Percentiles rank a stretch among this genome's conserved stretches.
These are phyloP conservation scores for Rhododendron ferrugineum DNA, from an alignment of 148 eudicot genomes.

Conservation along the genomic window DNA sequence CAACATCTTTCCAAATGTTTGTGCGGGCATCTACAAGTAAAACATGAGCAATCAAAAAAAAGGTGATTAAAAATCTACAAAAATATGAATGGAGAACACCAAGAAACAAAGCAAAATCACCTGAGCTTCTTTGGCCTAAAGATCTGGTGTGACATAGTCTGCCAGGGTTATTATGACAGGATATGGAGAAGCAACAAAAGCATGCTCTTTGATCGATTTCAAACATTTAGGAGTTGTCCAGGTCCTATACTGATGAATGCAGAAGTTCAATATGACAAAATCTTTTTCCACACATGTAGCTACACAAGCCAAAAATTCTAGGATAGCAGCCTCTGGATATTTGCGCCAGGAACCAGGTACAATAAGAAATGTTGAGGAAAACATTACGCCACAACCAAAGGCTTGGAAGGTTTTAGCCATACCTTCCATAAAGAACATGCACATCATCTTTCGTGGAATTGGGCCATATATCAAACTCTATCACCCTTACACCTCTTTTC, in stretches of 20 bases:
- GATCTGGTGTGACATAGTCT: conserved; percentile 76
- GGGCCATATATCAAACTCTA: conserved; percentile 90
- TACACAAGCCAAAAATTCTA: too few relatives aligned
- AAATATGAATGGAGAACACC: neutral
- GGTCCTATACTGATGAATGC: conserved; percentile 38
- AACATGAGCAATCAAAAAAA: neutral
- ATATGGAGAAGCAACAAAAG: conserved; percentile 65
- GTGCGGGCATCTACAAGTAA: conserved; percentile 51
- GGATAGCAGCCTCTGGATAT: neutral
- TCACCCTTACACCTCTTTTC: conserved; percentile 49
- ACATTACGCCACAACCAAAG: neutral
- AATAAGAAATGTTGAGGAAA: neutral
- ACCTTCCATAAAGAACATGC: too few relatives aligned
- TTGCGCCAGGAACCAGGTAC: neutral
- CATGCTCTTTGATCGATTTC: conserved; percentile 66
- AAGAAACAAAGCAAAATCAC: conserved; percentile 20
- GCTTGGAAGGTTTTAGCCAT: too few relatives aligned
- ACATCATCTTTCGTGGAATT: too few relatives aligned
- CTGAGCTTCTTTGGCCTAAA: conserved; percentile 82
- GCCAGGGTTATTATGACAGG: conserved; percentile 83
- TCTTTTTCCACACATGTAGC: neutral
- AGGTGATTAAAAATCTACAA: neutral
- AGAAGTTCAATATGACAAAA: neutral
- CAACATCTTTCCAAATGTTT: conserved; percentile 63
- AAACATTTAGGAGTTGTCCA: conserved; percentile 77